phyloP scores from a whole-genome alignment of 225 moss, liverwort and hornwort species.

The Ulota crispa region DNA sequence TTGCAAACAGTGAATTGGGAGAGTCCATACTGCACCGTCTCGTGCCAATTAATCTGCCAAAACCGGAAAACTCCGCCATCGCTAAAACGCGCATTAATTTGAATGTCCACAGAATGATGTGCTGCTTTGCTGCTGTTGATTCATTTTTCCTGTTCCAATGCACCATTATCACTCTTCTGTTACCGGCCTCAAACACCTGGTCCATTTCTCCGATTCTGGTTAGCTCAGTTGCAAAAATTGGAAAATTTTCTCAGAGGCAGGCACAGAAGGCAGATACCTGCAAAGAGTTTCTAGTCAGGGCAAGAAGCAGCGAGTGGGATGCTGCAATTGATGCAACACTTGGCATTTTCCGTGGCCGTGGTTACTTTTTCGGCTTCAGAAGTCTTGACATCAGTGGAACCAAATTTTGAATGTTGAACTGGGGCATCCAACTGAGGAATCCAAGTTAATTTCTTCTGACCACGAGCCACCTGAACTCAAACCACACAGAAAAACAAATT shows the following conservation, averaged over 20 bases:
- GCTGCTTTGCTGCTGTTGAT: background rate
- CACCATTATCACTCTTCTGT: background rate
- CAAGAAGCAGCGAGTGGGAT: background rate
- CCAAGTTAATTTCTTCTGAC: slow-evolving; percentile 27
- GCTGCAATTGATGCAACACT: background rate
- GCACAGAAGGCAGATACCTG: background rate
- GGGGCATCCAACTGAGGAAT: background rate
- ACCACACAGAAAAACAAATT: background rate
- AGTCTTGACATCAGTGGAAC: background rate
- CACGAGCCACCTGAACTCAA: slow-evolving; percentile 33
- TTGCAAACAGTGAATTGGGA: background rate
- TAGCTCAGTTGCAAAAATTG: background rate
- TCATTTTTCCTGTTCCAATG: background rate
- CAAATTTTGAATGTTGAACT: background rate
- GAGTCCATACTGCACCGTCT: background rate
- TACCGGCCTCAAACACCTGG: no score
- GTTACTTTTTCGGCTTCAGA: background rate
- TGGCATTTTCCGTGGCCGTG: background rate
- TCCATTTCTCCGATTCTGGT: background rate
- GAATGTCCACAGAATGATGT: background rate
- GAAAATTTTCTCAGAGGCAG: no score
- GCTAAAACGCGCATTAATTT: background rate
- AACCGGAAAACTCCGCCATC: background rate
- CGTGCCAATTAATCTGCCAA: background rate
- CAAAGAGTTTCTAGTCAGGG: background rate